Evolutionary conservation across 805 yeast species (phyloP).

Genomic region (Wickerhamiella siamensis): DNA sequence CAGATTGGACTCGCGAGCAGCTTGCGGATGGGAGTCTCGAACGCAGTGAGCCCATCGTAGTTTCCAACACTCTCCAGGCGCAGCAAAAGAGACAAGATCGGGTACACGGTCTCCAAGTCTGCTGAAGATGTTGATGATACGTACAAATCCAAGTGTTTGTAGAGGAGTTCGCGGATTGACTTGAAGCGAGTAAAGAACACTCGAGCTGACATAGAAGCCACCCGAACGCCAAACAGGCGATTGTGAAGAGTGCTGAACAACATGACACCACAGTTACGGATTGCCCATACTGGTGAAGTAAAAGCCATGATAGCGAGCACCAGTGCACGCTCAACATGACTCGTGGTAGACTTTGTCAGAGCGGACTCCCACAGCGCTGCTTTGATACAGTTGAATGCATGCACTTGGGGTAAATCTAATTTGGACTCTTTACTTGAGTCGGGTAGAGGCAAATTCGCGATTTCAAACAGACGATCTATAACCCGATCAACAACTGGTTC

Average conservation of each 20-base stretch:
- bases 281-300: slow-evolving; percentile 61
- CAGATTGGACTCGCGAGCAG: slow-evolving; percentile 46
- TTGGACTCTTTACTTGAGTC: slow-evolving; percentile 34
- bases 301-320: slow-evolving; percentile 49
- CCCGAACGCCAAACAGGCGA: slow-evolving; percentile 52
- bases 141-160: slow-evolving; percentile 21
- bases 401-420: slow-evolving; percentile 78
- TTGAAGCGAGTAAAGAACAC: slow-evolving; percentile 56
- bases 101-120: slow-evolving; percentile 45
- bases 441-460: slow-evolving; percentile 40
- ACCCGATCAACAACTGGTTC: slow-evolving; percentile 35
- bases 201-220: slow-evolving; percentile 34
- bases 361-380: slow-evolving; percentile 59
- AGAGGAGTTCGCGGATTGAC: slow-evolving; percentile 37
- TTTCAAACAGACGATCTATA: slow-evolving; percentile 35
- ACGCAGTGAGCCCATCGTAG: slow-evolving; percentile 37
- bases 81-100: slow-evolving; percentile 59
- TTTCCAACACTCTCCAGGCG: slow-evolving; percentile 50
- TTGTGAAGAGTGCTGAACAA: slow-evolving; percentile 73
- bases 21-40: slow-evolving; percentile 33
- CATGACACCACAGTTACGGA: slow-evolving; percentile 89
- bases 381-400: slow-evolving; percentile 76
- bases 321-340: slow-evolving; percentile 43
- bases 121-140: slow-evolving; percentile 9
- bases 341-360: slow-evolving; percentile 38